Conservation (phyloP, 208 protist genomes). For the Wallacemonas sp. region DNA sequence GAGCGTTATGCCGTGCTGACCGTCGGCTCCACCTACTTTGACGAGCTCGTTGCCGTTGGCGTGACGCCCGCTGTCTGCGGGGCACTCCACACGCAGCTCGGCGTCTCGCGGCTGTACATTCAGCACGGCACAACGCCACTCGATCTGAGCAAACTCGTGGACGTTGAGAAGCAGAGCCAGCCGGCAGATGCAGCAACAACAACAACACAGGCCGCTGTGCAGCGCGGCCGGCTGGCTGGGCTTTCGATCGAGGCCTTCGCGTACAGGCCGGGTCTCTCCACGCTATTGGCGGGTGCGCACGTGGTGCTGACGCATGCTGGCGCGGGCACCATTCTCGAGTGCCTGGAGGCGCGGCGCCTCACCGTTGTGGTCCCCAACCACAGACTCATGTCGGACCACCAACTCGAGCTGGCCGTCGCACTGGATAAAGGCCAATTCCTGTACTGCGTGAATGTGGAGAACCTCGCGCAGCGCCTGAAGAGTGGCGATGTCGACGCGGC, state of each 20-base stretch:
- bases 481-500: conserved; percentile 30
- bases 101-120: conserved; percentile 61
- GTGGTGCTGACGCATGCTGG: conserved; percentile 90
- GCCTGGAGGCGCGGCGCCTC: conserved; percentile 54
- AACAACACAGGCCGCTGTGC: neutral
- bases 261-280: conserved; percentile 60
- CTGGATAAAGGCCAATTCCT: conserved; percentile 53
- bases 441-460: conserved; percentile 53
- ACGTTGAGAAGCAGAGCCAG: neutral
- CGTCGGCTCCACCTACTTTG: conserved; percentile 88
- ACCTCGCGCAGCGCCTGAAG: conserved; percentile 38
- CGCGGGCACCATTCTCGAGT: conserved; percentile 91
- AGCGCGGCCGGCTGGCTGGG: conserved; percentile 27
- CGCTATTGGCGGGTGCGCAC: conserved; percentile 43
- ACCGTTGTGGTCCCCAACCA: conserved; percentile 88
- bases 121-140: conserved; percentile 65
- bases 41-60: conserved; percentile 54
- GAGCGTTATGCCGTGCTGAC: conserved; percentile 75
- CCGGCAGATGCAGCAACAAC: neutral
- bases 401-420: conserved; percentile 76
- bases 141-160: neutral
- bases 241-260: conserved; percentile 72
- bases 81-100: conserved; percentile 36
- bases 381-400: conserved; percentile 88
- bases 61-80: conserved; percentile 39